Evolutionary conservation across 768 basidiomycete species (phyloP), one percentile per base, ranked within the genome.

Genomic region (Mycena kentingensis): DNA sequence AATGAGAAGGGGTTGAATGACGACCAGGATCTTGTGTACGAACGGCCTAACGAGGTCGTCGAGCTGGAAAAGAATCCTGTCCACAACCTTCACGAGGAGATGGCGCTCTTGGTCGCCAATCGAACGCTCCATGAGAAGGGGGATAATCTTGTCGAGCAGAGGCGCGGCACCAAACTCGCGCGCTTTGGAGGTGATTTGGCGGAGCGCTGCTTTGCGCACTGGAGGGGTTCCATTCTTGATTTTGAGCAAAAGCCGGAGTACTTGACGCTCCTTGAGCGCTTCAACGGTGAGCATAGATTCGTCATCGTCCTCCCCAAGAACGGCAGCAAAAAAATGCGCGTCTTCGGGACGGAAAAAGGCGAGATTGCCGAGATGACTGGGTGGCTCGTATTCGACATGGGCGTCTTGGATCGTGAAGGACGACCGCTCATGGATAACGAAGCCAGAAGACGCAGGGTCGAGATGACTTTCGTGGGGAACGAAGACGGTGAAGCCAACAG

Each of bases 151-250:
- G 75, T 98, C 95, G 70, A 98, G 98, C 8, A 98, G 77, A 18
- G 97, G 94, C 16, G 94, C 95, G 29, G 97, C 94, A 46, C 97
- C 96, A 52, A 98, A 98, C 62, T 99, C 94, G 62, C 95, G 88
- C 53, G 97, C 97, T 67, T 97, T 97, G 78, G 98, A 95, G 15
- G 97, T 98, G 64, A 99, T 98, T 67, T 98, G 95, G 44, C 95
- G 84, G 29, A 98, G 84, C 6, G 97, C 96, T 2, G 95, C 91
- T 71, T 99, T 99, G 50, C 96, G 87, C 51, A 98, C 93, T 11
- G 97, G 94, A 22, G 97, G 97, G 1, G 96, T 98, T 36, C 96
- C 96, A 65, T 98, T 98, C 79, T 98, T 98, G 73, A 99, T 98
- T 73, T 98, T 98, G 62, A 99, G 80, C 44, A 99, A 76, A 22